A percentile compares a stretch with the other conserved stretches of the same genome.
These are phyloP conservation scores for Colletotrichum sp. DNA, from an alignment of 2,329 filamentous ascomycete genomes.

Conservation along the genomic window DNA sequence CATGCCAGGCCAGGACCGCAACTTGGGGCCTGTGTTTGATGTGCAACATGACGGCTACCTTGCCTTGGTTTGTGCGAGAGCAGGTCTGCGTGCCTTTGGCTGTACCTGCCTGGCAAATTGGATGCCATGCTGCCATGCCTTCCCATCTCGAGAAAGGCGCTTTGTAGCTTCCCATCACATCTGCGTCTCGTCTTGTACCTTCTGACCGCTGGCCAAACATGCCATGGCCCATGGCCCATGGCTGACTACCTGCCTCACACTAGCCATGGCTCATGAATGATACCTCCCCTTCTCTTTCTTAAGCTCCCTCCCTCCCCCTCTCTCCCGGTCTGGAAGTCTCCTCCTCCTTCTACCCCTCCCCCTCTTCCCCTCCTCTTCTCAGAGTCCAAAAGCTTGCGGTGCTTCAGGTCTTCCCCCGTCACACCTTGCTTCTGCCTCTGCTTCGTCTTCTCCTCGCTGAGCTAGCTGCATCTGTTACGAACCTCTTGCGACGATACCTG, in stretches of 20 bases:
- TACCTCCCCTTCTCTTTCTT: slow-evolving; percentile 5
- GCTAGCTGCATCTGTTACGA: neutral
- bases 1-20: neutral
- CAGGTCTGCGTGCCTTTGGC: neutral
- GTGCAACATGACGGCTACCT: neutral
- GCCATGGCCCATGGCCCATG: slow-evolving; percentile 4
- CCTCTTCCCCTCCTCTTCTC: neutral
- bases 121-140: neutral
- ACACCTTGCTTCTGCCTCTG: neutral
- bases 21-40: neutral
- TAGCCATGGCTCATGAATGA: neutral
- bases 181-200: neutral
- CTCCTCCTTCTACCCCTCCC: neutral
- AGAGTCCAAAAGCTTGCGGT: neutral
- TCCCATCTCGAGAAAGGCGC: neutral
- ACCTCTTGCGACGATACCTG: neutral
- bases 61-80: neutral
- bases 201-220: slow-evolving; percentile 1
- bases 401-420: neutral
- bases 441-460: neutral
- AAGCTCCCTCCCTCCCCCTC: neutral
- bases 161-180: neutral
- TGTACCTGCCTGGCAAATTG: neutral
- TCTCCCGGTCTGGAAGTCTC: neutral
- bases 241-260: neutral